phyloP scores from a whole-genome alignment of 2,329 filamentous ascomycete species.

The Helminthosporium solani region DNA sequence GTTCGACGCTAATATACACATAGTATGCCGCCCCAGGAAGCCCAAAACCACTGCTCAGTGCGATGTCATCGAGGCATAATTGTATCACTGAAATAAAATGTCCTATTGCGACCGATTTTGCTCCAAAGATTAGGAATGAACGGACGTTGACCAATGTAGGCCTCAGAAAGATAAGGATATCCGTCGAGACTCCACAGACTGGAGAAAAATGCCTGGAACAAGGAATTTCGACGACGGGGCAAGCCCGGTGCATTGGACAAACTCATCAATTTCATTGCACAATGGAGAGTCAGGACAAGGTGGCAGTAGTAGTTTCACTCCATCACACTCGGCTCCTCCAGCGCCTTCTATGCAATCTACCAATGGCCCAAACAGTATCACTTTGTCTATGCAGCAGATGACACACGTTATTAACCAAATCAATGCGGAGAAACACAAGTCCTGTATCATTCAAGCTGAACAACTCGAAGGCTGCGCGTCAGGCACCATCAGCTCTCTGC shows the following conservation, averaged over 20 bases:
- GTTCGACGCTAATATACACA: not conserved
- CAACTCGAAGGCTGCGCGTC: not conserved
- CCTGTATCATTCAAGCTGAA: not conserved
- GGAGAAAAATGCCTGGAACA: not conserved
- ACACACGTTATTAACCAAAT: not conserved
- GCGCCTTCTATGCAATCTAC: constrained; percentile 25
- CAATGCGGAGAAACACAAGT: not conserved
- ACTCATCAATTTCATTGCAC: constrained; percentile 9
- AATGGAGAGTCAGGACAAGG: constrained; percentile 6
- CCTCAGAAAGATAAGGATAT: constrained; percentile 3
- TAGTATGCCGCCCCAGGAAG: constrained; percentile 12
- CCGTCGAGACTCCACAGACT: constrained; percentile 4
- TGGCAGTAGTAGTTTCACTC: constrained; percentile 22
- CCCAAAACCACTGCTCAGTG: constrained; percentile 1
- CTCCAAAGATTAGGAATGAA: constrained; percentile 7
- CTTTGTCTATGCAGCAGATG: not conserved
- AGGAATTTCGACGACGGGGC: not conserved
- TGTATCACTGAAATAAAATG: constrained; percentile 9
- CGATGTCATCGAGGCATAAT: constrained; percentile 13
- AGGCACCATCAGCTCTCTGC: constrained; percentile 1
- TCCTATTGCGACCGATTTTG: constrained; percentile 4
- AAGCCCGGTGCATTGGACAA: constrained; percentile 7
- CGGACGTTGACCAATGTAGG: constrained; percentile 14
- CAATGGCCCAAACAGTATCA: not conserved
- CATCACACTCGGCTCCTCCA: constrained; percentile 18